A percentile compares a stretch with the other conserved stretches of the same genome.
phyloP scores from a whole-genome alignment of 441 rosid genomes.

The Eutrema salsugineum region DNA sequence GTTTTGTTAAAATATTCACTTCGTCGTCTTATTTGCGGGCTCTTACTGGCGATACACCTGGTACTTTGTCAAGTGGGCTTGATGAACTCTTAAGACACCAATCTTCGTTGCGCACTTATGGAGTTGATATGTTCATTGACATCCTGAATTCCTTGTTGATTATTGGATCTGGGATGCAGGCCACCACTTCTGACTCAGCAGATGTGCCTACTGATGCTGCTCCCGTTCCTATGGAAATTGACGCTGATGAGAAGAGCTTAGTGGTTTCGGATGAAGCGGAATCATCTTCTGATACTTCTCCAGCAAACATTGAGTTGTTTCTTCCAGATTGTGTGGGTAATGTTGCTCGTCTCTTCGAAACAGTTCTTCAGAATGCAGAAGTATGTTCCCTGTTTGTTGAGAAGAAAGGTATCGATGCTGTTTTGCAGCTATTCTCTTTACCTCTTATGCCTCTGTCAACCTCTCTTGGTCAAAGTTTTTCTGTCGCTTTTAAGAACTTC shows the following conservation, averaged over 20 bases:
- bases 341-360: slow-evolving; percentile 89
- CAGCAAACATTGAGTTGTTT: slow-evolving; percentile 56
- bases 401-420: slow-evolving; percentile 90
- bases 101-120: slow-evolving; percentile 78
- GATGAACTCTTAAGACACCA: slow-evolving; percentile 98
- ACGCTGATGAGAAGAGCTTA: slow-evolving; percentile 62
- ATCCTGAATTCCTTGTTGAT: slow-evolving; percentile 57
- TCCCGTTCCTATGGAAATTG: slow-evolving; percentile 94
- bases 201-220: slow-evolving; percentile 45
- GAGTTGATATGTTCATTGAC: slow-evolving; percentile 94
- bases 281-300: slow-evolving; percentile 55
- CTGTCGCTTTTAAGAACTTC: slow-evolving; percentile 90
- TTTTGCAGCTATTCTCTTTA: slow-evolving; percentile 70
- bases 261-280: slow-evolving; percentile 56
- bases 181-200: slow-evolving; percentile 41
- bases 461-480: slow-evolving; percentile 76
- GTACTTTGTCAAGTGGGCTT: slow-evolving; percentile 85
- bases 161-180: slow-evolving; percentile 72
- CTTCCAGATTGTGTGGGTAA: slow-evolving; percentile 87
- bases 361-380: slow-evolving; percentile 96
- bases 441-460: slow-evolving; percentile 84
- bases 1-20: slow-evolving; percentile 92
- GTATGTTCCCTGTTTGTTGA: slow-evolving; percentile 92
- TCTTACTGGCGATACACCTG: slow-evolving; percentile 79
- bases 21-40: slow-evolving; percentile 75